Evolutionary conservation across 768 basidiomycete genomes (phyloP).

Genomic region (Tremella yokohamensis): DNA sequence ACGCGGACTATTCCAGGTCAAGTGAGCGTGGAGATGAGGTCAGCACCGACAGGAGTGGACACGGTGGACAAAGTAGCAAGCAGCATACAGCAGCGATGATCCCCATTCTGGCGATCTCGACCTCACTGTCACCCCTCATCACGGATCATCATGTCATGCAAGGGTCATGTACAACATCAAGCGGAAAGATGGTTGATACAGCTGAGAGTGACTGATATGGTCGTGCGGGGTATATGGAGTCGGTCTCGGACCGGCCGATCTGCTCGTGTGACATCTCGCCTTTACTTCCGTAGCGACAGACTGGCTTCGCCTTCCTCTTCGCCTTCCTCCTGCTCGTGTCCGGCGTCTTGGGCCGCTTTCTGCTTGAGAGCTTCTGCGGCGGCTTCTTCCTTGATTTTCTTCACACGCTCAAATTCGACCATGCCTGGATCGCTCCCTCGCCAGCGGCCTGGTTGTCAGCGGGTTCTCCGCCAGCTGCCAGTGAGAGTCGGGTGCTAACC

Average conservation of each 20-base stretch:
- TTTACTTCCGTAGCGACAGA: no score
- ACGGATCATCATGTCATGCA: no score
- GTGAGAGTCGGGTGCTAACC: conserved; percentile 7
- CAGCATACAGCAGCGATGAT: conserved; percentile 2
- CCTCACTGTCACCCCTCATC: no score
- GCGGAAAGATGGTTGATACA: background rate
- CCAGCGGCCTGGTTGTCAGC: conserved; percentile 27
- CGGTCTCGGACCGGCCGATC: background rate
- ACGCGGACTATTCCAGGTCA: background rate
- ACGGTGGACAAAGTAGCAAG: conserved; percentile 8
- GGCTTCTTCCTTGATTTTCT: conserved; percentile 31
- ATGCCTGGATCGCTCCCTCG: conserved; percentile 33
- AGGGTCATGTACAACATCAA: no score
- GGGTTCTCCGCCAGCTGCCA: background rate
- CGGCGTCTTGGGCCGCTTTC: conserved; percentile 1
- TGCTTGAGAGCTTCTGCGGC: conserved; percentile 8
- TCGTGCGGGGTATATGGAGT: background rate
- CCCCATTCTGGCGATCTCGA: no score
- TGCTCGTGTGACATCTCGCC: no score
- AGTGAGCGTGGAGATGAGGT: conserved; percentile 10
- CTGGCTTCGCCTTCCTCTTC: background rate
- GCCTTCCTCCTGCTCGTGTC: background rate
- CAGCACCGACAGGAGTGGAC: conserved; percentile 17
- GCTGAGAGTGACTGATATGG: background rate
- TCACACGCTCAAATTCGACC: conserved; percentile 28